A percentile compares a stretch with the other conserved stretches of the same genome.
Conservation (phyloP, 2,329 filamentous ascomycete genomes). For the Atkinsonella hypoxylon region DNA sequence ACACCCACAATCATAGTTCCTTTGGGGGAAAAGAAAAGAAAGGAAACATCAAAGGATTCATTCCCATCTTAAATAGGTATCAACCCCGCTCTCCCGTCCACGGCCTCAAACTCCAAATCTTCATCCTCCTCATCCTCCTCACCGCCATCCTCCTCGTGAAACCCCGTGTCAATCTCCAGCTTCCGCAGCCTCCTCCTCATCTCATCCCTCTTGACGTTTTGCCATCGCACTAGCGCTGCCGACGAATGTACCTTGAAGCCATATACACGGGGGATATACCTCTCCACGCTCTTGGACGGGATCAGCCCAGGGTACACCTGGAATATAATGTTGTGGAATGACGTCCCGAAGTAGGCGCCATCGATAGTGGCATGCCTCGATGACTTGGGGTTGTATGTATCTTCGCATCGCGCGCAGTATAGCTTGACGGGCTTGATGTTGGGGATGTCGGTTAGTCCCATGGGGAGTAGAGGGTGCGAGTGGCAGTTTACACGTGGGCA, state of each 20-base stretch:
- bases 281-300: constrained; percentile 70
- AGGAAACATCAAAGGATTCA: neutral
- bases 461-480: constrained; percentile 82
- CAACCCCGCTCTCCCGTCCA: constrained; percentile 19
- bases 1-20: no score
- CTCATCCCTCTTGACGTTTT: constrained; percentile 66
- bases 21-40: no score
- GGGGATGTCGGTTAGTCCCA: constrained; percentile 84
- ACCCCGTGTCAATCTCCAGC: constrained; percentile 66
- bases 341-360: constrained; percentile 94
- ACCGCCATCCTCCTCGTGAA: constrained; percentile 57
- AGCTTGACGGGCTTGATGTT: constrained; percentile 88
- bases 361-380: constrained; percentile 91
- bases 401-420: constrained; percentile 94
- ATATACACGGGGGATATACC: constrained; percentile 84
- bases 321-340: constrained; percentile 98
- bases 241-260: constrained; percentile 92
- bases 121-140: constrained; percentile 51
- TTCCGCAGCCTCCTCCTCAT: constrained; percentile 66
- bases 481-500: constrained; percentile 94
- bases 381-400: constrained; percentile 97
- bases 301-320: constrained; percentile 91
- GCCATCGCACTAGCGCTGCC: constrained; percentile 83
- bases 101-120: constrained; percentile 28
- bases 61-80: constrained; percentile 7